Evolutionary conservation across 768 basidiomycete genomes (phyloP).

Genomic region (Ephemerocybe angulata): DNA sequence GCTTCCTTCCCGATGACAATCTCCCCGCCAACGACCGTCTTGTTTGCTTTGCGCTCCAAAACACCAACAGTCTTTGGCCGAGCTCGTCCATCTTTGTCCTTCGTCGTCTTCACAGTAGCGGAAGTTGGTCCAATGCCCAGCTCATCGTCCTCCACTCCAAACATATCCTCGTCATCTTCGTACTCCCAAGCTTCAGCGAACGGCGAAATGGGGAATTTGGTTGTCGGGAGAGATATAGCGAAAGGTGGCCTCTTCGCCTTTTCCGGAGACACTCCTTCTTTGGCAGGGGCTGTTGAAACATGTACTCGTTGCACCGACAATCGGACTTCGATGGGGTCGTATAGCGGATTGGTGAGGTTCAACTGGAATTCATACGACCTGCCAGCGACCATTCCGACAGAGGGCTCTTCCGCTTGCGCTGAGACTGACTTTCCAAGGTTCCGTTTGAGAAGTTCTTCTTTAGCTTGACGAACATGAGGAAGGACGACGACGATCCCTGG

Average conservation of each 20-base stretch:
- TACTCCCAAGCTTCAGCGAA: constrained; percentile 99
- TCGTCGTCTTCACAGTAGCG: constrained; percentile 41
- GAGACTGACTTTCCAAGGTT: constrained; percentile 38
- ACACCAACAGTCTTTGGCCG: constrained; percentile 67
- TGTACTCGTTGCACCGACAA: constrained; percentile 73
- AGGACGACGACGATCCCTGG: constrained; percentile 77
- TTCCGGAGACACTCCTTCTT: constrained; percentile 40
- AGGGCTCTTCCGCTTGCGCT: constrained; percentile 35
- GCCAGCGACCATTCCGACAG: constrained; percentile 60
- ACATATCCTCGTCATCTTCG: constrained; percentile 94
- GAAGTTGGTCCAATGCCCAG: constrained; percentile 26
- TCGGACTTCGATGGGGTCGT: constrained; percentile 92
- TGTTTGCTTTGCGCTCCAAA: constrained; percentile 85
- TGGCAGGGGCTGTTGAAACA: constrained; percentile 36
- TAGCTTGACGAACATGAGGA: constrained; percentile 49
- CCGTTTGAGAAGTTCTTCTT: constrained; percentile 41
- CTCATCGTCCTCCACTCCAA: constrained; percentile 46
- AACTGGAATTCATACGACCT: constrained; percentile 86
- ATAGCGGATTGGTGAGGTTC: constrained; percentile 90
- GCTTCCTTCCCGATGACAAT: constrained; percentile 81
- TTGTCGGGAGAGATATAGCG: constrained; percentile 73
- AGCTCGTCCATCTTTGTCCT: constrained; percentile 45
- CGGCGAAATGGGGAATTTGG: constrained; percentile 78
- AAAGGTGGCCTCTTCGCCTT: constrained; percentile 71
- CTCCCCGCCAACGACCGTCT: constrained; percentile 85